A percentile compares a stretch with the other conserved stretches of the same genome.
Evolutionary conservation across 768 basidiomycete species (phyloP).

Genomic region (Trametes cingulata): DNA sequence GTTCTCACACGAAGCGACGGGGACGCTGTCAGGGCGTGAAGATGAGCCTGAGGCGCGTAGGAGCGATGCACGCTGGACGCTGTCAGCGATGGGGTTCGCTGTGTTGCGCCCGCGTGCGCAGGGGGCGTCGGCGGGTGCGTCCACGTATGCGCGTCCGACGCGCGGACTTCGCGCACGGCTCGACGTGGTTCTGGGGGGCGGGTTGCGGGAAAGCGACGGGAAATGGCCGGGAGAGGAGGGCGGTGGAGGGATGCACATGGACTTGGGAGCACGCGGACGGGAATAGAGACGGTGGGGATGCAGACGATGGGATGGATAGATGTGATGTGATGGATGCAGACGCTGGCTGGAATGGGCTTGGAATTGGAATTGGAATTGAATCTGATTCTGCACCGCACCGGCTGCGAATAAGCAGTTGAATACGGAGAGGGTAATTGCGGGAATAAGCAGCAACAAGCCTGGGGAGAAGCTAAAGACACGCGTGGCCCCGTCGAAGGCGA

Average conservation of each 20-base stretch:
- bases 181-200: neutral
- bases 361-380: constrained; percentile 11
- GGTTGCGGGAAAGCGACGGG: neutral
- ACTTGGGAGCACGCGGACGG: constrained; percentile 15
- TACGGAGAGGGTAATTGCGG: neutral
- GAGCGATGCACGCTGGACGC: neutral
- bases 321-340: constrained; percentile 3
- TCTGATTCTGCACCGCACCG: constrained; percentile 16
- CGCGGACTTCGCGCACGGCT: no score
- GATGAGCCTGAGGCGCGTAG: constrained; percentile 3
- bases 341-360: neutral
- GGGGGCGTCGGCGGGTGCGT: neutral
- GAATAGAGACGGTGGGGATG: constrained; percentile 8
- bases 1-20: constrained; percentile 18
- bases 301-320: constrained; percentile 6
- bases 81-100: neutral
- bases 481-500: constrained; percentile 24
- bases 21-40: constrained; percentile 9
- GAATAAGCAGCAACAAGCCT: constrained; percentile 18
- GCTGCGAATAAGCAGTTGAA: constrained; percentile 8
- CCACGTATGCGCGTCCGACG: no score
- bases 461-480: constrained; percentile 18
- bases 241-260: constrained; percentile 12
- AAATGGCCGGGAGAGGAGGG: neutral
- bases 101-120: neutral